Conservation (phyloP, 108 stramenopile genomes). For the Conticribra weissflogii region DNA sequence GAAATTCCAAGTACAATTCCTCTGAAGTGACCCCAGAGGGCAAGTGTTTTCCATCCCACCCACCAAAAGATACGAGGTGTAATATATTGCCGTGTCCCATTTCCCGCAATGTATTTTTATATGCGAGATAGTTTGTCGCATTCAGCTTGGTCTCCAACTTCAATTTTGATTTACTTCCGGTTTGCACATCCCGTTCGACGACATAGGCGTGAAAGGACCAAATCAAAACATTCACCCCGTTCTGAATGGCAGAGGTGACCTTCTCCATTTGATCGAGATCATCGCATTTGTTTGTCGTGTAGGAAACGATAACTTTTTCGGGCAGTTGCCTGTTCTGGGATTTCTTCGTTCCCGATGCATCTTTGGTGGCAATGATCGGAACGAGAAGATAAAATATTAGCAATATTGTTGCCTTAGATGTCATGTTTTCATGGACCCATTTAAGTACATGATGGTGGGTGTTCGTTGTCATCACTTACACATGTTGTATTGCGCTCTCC, state of each 20-base stretch:
- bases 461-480: too few relatives aligned
- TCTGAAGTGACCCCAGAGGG: constrained; percentile 13
- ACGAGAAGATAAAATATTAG: background rate
- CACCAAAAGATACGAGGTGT: constrained; percentile 60
- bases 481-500: too few relatives aligned
- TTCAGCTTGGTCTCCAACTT: constrained; percentile 14
- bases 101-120: constrained; percentile 3
- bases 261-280: constrained; percentile 17
- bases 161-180: background rate
- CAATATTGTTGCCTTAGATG: too few relatives aligned
- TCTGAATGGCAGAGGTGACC: constrained; percentile 34
- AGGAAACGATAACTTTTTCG: constrained; percentile 47
- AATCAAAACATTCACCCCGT: constrained; percentile 65
- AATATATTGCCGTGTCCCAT: constrained; percentile 28
- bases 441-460: too few relatives aligned
- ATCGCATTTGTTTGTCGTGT: constrained; percentile 31
- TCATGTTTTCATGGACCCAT: too few relatives aligned
- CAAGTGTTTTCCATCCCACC: constrained; percentile 69
- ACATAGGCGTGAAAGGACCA: constrained; percentile 51
- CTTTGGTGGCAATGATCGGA: background rate
- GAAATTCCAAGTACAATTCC: constrained; percentile 39
- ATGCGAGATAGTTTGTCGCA: constrained; percentile 14
- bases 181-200: too few relatives aligned
- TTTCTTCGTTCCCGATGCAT: background rate
- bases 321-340: constrained; percentile 17